Conservation (phyloP, 495 filamentous ascomycete species). For the Neurospora tetraspora region DNA sequence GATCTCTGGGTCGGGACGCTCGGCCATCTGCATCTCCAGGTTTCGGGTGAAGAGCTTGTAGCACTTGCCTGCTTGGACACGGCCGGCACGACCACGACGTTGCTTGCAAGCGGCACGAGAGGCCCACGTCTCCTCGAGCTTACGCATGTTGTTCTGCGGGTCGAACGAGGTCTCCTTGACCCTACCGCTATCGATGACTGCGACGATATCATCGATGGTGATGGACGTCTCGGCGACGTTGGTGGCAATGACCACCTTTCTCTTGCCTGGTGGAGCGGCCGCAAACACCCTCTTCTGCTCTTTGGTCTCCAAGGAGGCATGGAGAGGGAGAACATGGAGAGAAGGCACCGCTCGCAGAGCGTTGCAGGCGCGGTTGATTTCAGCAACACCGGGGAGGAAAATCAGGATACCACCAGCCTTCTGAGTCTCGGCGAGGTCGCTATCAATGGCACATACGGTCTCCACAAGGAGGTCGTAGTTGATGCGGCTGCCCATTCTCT, state of each 20-base stretch:
- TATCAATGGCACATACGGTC: slow-evolving; percentile 70
- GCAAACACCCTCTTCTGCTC: slow-evolving; percentile 85
- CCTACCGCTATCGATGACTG: slow-evolving; percentile 87
- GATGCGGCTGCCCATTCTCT: slow-evolving; percentile 71
- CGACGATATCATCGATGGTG: slow-evolving; percentile 93
- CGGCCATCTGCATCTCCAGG: slow-evolving; percentile 76
- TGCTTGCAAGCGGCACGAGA: slow-evolving; percentile 93
- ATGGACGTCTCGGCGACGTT: slow-evolving; percentile 98
- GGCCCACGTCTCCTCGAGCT: slow-evolving; percentile 89
- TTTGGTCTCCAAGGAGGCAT: slow-evolving; percentile 77
- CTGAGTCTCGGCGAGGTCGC: slow-evolving; percentile 46
- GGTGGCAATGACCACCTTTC: slow-evolving; percentile 88
- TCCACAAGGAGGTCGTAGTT: slow-evolving; percentile 85
- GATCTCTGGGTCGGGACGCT: slow-evolving; percentile 88
- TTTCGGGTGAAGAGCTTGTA: slow-evolving; percentile 90
- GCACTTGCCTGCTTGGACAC: slow-evolving; percentile 82
- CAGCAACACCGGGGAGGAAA: slow-evolving; percentile 76
- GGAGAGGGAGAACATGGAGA: slow-evolving; percentile 73
- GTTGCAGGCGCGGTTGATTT: slow-evolving; percentile 76
- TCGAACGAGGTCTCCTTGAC: slow-evolving; percentile 97
- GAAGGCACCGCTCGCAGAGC: slow-evolving; percentile 58
- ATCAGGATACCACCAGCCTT: slow-evolving; percentile 81
- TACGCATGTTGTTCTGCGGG: slow-evolving; percentile 85
- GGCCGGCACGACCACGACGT: slow-evolving; percentile 85
- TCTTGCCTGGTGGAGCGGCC: slow-evolving; percentile 60